phyloP scores from a whole-genome alignment of 1,284 basidiomycete genomes.

The Microbotryum violaceum region DNA sequence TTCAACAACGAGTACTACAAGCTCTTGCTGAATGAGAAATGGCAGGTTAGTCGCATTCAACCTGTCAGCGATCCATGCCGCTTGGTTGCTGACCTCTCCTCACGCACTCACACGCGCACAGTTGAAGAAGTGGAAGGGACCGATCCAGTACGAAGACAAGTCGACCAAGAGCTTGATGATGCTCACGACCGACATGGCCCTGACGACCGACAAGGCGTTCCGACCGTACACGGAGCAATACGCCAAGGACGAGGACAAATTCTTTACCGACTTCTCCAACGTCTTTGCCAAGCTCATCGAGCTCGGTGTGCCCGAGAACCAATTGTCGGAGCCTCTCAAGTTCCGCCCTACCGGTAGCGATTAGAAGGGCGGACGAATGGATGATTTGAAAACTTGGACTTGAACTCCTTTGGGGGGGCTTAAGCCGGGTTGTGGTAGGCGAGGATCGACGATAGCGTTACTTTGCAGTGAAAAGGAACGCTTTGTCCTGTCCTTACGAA shows the following conservation, averaged over 20 bases:
- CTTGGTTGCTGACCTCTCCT: constrained; percentile 19
- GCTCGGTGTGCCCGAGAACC: constrained; percentile 73
- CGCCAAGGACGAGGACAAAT: constrained; percentile 69
- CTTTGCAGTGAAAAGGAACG: too few relatives aligned
- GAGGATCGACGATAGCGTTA: too few relatives aligned
- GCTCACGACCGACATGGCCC: constrained; percentile 65
- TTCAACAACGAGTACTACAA: constrained; percentile 87
- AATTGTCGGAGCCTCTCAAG: constrained; percentile 48
- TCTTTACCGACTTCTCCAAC: constrained; percentile 83
- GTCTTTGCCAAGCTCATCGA: constrained; percentile 71
- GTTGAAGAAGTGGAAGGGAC: constrained; percentile 57
- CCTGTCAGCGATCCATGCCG: background rate
- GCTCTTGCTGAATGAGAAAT: constrained; percentile 77
- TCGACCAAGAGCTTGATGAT: constrained; percentile 86
- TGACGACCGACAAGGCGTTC: constrained; percentile 80
- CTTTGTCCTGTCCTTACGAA: too few relatives aligned
- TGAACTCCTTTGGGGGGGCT: too few relatives aligned
- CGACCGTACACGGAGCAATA: constrained; percentile 72
- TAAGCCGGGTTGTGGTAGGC: too few relatives aligned
- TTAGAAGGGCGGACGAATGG: too few relatives aligned
- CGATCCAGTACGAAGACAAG: constrained; percentile 91
- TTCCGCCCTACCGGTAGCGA: too few relatives aligned
- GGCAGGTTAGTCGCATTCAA: constrained; percentile 37
- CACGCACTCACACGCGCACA: constrained; percentile 34
- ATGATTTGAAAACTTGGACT: too few relatives aligned